Conservation (phyloP, 805 yeast species). For the Lipomyces kockii region DNA sequence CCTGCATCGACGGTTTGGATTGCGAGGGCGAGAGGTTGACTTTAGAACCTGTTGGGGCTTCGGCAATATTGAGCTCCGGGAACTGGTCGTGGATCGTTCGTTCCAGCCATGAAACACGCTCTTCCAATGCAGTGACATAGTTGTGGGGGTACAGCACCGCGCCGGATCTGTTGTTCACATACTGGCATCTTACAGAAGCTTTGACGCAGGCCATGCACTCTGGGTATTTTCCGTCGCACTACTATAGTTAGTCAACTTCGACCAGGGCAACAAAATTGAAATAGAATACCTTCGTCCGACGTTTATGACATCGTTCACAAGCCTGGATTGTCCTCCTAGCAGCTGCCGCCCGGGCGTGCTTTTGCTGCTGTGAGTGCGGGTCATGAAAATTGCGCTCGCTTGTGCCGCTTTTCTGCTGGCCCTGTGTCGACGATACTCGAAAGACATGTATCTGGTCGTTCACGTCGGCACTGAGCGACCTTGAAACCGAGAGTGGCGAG, state of each 20-base stretch:
- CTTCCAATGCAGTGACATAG: slow-evolving; percentile 29
- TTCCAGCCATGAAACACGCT: slow-evolving; percentile 31
- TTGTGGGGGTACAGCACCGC: slow-evolving; percentile 26
- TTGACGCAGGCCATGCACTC: slow-evolving; percentile 32
- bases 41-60: slow-evolving; percentile 15
- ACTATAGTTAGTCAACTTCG: background rate
- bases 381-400: background rate
- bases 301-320: slow-evolving; percentile 33
- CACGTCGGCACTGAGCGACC: slow-evolving; percentile 20
- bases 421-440: slow-evolving; percentile 11
- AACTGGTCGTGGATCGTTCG: slow-evolving; percentile 14
- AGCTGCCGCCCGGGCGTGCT: slow-evolving; percentile 2
- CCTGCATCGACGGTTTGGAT: slow-evolving; percentile 1
- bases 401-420: background rate
- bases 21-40: slow-evolving; percentile 8
- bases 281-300: slow-evolving; percentile 27
- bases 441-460: slow-evolving; percentile 27
- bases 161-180: slow-evolving; percentile 26
- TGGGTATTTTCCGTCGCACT: slow-evolving; percentile 35
- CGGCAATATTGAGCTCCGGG: slow-evolving; percentile 25
- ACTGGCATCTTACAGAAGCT: slow-evolving; percentile 30
- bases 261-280: background rate
- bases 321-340: slow-evolving; percentile 29
- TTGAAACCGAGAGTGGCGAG: slow-evolving; percentile 25
- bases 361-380: background rate